Base-by-base conservation (phyloP, 495 filamentous ascomycete species). In the Hypoxylon lenormandii region DNA sequence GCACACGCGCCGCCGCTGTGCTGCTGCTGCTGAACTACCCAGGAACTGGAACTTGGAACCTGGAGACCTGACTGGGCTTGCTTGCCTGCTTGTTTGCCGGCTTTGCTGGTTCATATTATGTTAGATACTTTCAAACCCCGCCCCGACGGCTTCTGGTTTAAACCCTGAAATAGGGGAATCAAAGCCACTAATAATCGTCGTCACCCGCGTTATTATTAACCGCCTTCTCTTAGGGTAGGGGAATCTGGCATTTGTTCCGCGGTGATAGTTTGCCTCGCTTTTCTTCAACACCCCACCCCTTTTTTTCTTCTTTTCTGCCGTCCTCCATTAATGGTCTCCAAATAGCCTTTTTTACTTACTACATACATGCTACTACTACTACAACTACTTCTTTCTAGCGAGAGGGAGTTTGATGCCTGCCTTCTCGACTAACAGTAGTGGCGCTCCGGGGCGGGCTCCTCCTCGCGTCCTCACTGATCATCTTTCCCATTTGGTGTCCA, bases 401-500 rank as follows among this genome's bases (percentile, higher is more conserved):
- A 53, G 21, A 66, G 62, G 68, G 63, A 60, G n/a, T n/a, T 54
- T 43, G 52, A 66, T 66, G 62, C 68, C 58, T 66, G 62, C 60
- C 30, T 57, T 53, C 33, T 57, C 49, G 46, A 40, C 23, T 54
- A 64, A 64, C 54, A 59, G 53, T 63, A 63, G 68, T 63, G 62
- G 68, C 57, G 49, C 43, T 52, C 30, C 55, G 28, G 49, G 40
- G 49, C 64, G 51, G 50, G 42, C 36, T 67, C 56, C 56, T 66
- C 56, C 47, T 54, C 37, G 40, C 60, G 47, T 71, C 68, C 61
- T 63, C 62, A 53, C 58, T 57, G 68, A 71, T 62, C 57, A 66
- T 59, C 51, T 71, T 71, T 66, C 68, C 62, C 57, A 59, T 66
- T 71, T 59, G 62, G 68, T 66, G 58, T 63, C 53, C 59, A 69